Evolutionary conservation across 148 eudicot genomes (phyloP).

Genomic region (Rhododendron simsii): DNA sequence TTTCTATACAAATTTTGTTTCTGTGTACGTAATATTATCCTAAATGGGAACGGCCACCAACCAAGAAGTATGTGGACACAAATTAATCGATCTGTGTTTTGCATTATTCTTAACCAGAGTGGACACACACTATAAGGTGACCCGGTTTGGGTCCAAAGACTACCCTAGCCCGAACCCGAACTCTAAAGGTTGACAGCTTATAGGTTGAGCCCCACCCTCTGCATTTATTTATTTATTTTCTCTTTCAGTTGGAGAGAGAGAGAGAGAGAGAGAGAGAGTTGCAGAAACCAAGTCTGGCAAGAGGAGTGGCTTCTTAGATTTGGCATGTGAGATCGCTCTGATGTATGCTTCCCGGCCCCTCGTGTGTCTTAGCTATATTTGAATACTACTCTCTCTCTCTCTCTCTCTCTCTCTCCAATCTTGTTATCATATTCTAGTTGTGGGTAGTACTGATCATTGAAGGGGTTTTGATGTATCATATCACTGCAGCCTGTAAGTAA

Average conservation of each 20-base stretch:
- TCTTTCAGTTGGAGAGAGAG: not conserved
- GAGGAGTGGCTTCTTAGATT: not conserved
- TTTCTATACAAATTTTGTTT: not conserved
- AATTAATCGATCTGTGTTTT: not conserved
- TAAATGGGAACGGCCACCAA: not conserved
- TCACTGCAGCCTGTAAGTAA: constrained; percentile 9
- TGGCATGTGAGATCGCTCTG: constrained; percentile 21
- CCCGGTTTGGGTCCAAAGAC: not conserved
- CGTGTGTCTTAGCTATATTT: constrained; percentile 9
- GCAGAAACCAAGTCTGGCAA: not conserved
- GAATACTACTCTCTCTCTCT: not conserved
- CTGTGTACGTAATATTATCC: not conserved
- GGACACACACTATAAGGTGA: not conserved
- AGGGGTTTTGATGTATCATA: not conserved
- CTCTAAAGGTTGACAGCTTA: not conserved
- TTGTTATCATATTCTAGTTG: not conserved
- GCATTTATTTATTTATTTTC: not conserved
- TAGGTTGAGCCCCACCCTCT: not conserved
- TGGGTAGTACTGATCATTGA: constrained; percentile 2
- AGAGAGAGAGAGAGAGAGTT: not conserved
- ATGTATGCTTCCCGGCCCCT: not conserved
- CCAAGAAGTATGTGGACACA: not conserved
- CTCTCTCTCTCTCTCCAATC: constrained; percentile 5
- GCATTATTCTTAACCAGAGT: not conserved
- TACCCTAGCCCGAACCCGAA: not conserved